Conservation (phyloP, 2,329 filamentous ascomycete species). For the Paraphaeosphaeria minitans region DNA sequence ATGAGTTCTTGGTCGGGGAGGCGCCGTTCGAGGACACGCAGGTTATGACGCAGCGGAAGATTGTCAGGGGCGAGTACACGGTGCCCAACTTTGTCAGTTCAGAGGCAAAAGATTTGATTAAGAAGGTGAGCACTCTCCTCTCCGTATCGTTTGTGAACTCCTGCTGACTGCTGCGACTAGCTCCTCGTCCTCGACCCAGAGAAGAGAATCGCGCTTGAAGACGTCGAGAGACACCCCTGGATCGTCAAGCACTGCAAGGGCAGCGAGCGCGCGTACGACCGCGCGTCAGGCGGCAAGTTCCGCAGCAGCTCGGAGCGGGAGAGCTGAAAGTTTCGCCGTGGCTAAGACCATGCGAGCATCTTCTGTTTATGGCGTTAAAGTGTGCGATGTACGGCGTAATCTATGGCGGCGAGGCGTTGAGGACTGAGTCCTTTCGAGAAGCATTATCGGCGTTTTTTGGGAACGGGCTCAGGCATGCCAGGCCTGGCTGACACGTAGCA, state of each 20-base stretch:
- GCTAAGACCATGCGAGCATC: conserved; percentile 5
- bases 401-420: conserved; percentile 20
- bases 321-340: conserved; percentile 21
- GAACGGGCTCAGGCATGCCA: conserved; percentile 7
- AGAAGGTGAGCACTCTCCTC: conserved; percentile 66
- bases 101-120: conserved; percentile 91
- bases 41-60: conserved; percentile 90
- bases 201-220: conserved; percentile 87
- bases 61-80: conserved; percentile 87
- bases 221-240: conserved; percentile 91
- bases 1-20: conserved; percentile 95
- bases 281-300: conserved; percentile 35
- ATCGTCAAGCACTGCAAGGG: conserved; percentile 88
- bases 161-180: conserved; percentile 24
- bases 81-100: conserved; percentile 88
- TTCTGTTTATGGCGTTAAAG: conserved; percentile 9
- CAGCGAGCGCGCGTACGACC: conserved; percentile 42
- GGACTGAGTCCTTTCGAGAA: background rate
- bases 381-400: conserved; percentile 23
- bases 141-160: background rate
- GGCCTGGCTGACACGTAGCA: conserved; percentile 8
- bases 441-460: conserved; percentile 20
- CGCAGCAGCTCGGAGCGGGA: conserved; percentile 35
- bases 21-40: conserved; percentile 96
- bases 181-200: conserved; percentile 89